These are phyloP conservation scores for Pezicula neosporulosa DNA, from an alignment of 2,329 filamentous ascomycete genomes.

Conservation along the genomic window DNA sequence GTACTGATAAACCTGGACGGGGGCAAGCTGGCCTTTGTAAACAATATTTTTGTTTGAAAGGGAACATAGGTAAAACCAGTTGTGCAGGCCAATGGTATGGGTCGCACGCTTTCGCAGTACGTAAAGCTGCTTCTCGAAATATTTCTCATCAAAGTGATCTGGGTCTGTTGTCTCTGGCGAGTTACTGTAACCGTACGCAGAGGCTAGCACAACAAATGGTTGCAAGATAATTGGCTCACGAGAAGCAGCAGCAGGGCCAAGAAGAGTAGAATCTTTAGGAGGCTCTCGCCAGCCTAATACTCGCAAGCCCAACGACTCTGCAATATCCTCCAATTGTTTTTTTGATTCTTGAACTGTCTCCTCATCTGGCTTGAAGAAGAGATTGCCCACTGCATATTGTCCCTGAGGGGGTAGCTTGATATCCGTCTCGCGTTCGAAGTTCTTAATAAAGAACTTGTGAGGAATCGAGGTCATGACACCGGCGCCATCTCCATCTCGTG, in stretches of 20 bases:
- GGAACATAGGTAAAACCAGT: conserved; percentile 98
- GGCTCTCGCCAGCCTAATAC: conserved; percentile 96
- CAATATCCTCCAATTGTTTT: conserved; percentile 89
- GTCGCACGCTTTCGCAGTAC: conserved; percentile 92
- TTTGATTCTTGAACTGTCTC: conserved; percentile 88
- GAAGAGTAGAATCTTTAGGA: conserved; percentile 86
- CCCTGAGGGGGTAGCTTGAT: conserved; percentile 83
- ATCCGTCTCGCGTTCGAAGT: conserved; percentile 88
- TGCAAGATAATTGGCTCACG: conserved; percentile 94
- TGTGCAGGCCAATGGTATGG: conserved; percentile 90
- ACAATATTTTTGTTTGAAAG: conserved; percentile 97
- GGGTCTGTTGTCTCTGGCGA: conserved; percentile 76
- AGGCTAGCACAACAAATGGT: conserved; percentile 86
- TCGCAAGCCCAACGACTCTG: conserved; percentile 80
- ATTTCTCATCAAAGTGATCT: conserved; percentile 76
- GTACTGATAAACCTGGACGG: conserved; percentile 95
- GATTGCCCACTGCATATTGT: conserved; percentile 94
- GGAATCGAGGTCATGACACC: conserved; percentile 99
- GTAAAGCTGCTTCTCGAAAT: conserved; percentile 92
- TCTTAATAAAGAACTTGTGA: conserved; percentile 97
- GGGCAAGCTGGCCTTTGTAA: conserved; percentile 95
- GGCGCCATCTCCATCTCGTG: conserved; percentile 94
- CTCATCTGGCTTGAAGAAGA: conserved; percentile 97
- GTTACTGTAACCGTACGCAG: conserved; percentile 78
- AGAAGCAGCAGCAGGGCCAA: conserved; percentile 88